Percentiles rank a stretch among this genome's conserved stretches.
Evolutionary conservation across 164 flowering plant genomes (phyloP).

Genomic region (Stephania yunnanensis): DNA sequence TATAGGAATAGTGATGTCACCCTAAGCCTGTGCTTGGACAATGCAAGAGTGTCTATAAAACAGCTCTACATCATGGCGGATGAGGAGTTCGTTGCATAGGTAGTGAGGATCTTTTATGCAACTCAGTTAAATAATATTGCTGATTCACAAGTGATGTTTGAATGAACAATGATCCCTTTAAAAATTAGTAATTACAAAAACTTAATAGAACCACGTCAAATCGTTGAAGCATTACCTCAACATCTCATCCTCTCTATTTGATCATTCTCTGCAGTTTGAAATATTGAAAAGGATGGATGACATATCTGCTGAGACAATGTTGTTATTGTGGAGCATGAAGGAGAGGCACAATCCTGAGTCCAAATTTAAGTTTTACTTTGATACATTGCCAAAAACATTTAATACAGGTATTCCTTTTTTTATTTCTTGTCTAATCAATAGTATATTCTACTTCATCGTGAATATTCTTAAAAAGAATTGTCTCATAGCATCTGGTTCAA

Average conservation of each 20-base stretch:
- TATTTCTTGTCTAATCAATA: too few species aligned
- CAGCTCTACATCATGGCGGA: not conserved
- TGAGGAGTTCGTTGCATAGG: not conserved
- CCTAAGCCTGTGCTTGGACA: not conserved
- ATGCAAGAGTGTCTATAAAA: not conserved
- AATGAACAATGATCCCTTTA: too few species aligned
- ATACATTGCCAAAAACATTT: conserved; percentile 62
- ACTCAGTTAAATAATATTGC: not conserved
- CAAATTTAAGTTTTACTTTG: conserved; percentile 62
- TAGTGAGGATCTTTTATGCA: not conserved
- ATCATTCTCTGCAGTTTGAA: conserved; percentile 37
- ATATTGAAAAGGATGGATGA: conserved; percentile 51
- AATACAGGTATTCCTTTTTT: conserved; percentile 54
- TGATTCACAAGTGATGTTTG: not conserved
- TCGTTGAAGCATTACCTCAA: too few species aligned
- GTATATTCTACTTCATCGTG: too few species aligned
- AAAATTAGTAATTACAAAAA: too few species aligned
- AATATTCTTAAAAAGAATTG: too few species aligned
- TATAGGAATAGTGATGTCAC: not conserved
- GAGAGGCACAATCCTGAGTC: conserved; percentile 65
- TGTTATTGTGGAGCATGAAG: conserved; percentile 90
- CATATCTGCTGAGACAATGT: conserved; percentile 75
- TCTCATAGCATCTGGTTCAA: too few species aligned
- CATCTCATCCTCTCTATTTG: not conserved
- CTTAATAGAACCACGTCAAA: too few species aligned